Evolutionary conservation across 257 asterid species (phyloP).

Genomic region (Datura wrightii): DNA sequence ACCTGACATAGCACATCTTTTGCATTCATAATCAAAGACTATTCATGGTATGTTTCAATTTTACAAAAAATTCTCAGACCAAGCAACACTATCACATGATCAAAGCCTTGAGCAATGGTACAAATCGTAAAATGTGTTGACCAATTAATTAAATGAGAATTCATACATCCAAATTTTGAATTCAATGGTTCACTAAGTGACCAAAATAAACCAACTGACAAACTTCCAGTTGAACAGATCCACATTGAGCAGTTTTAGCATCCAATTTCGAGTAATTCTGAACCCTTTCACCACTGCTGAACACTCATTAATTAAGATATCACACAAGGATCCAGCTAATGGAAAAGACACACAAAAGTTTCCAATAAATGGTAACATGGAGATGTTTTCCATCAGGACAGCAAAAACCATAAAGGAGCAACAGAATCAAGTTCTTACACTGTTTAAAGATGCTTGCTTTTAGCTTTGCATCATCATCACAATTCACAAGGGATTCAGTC

Average conservation of each 20-base stretch:
- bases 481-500: background rate
- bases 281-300: background rate
- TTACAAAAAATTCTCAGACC: background rate
- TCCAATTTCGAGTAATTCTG: background rate
- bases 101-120: background rate
- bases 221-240: background rate
- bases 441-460: background rate
- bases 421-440: background rate
- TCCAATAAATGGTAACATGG: background rate
- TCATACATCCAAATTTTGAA: background rate
- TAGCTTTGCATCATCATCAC: constrained; percentile 24
- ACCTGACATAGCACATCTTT: background rate
- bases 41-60: background rate
- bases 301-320: background rate
- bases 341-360: background rate
- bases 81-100: background rate
- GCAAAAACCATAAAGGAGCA: background rate
- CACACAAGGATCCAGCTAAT: background rate
- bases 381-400: background rate
- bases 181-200: background rate
- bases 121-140: background rate
- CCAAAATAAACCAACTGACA: background rate
- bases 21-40: background rate
- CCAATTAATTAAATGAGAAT: background rate
- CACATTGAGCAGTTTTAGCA: background rate